Evolutionary conservation across 2,329 filamentous ascomycete species (phyloP), one percentile per base, ranked within the genome.

Genomic region (Xylaria sp.): DNA sequence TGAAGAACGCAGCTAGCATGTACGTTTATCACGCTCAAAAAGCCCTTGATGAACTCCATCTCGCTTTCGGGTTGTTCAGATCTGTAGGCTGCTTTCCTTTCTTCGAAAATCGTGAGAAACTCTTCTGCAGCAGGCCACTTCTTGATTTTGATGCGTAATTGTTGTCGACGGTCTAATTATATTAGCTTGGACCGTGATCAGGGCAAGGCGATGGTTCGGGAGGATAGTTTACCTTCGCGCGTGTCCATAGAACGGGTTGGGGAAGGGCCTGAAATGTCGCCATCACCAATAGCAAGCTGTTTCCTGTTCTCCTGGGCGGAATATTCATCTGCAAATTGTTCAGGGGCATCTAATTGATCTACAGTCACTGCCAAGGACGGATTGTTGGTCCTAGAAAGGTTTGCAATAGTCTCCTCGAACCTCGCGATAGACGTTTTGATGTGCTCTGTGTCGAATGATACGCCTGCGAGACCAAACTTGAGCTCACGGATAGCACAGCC

Each of bases 1-100:
- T 71, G 70, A 2, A 71, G 52, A 14, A 63, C 57, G 51, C 68
- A 69, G 19, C 69, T 63, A 3, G 63, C 63, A 11, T 60, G 64
- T 1, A 52, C 21, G 23, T 71, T 67, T 37, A 70, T 49, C 15
- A 60, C 52, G n/a, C 56, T 58, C 15, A 72, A 62, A 37, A 66
- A 70, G 4, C 56, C 40, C 40, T 57, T 47, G 53, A 72, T 69
- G 38, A 71, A 72, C 3, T 57, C 40, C 5, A 53, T 17, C 3
- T 71, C 66, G 40, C 60, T 66, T 21, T 62, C 53, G 4, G 67
- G 66, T 2, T 55, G 59, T 40, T 67, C 59, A 2, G 63, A 59
- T 37, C 63, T 69, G 42, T 72, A 71, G 1, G 42, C 58, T 23
- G 50, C 54, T 28, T 57, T 61, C 45, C 61, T 71, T n/a, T 61